Percentiles rank a stretch among this genome's conserved stretches.
These are phyloP conservation scores for Phoenix roebelenii DNA, from an alignment of 176 grass and related monocot species.

Conservation along the genomic window DNA sequence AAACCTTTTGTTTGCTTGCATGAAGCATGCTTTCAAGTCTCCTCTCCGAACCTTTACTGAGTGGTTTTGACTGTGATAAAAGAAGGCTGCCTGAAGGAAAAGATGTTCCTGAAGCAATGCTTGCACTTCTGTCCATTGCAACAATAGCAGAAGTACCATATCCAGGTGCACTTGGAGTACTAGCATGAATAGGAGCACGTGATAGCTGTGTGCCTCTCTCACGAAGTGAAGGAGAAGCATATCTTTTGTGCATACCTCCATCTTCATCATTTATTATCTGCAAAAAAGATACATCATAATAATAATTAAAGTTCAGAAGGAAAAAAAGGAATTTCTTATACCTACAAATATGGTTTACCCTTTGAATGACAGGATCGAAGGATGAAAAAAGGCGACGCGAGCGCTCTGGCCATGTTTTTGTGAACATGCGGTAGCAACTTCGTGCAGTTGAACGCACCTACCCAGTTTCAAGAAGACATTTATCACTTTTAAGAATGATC, in stretches of 20 bases:
- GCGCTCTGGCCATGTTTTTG: constrained; percentile 89
- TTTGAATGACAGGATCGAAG: constrained; percentile 89
- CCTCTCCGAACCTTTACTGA: constrained; percentile 57
- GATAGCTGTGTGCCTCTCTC: constrained; percentile 63
- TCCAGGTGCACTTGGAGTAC: constrained; percentile 44
- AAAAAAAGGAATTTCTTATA: not conserved
- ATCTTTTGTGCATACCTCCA: constrained; percentile 82
- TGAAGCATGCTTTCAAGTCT: constrained; percentile 87
- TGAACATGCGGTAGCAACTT: constrained; percentile 81
- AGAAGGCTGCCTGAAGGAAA: constrained; percentile 53
- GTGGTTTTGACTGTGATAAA: constrained; percentile 64
- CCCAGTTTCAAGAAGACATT: constrained; percentile 2
- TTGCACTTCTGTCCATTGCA: constrained; percentile 87
- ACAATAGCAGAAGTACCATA: constrained; percentile 95
- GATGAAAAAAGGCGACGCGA: constrained; percentile 69
- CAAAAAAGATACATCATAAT: constrained; percentile 13
- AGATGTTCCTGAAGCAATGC: constrained; percentile 57
- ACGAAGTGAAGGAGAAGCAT: constrained; percentile 82
- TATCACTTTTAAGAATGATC: too few species aligned
- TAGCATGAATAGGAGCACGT: constrained; percentile 45
- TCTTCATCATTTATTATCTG: constrained; percentile 98
- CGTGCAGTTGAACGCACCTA: constrained; percentile 92
- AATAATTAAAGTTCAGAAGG: constrained; percentile 11
- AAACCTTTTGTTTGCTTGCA: constrained; percentile 96
- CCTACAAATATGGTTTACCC: constrained; percentile 33